Evolutionary conservation across 805 yeast genomes (phyloP), one percentile per base, ranked within the genome.

Genomic region (Suhomyces sp.): DNA sequence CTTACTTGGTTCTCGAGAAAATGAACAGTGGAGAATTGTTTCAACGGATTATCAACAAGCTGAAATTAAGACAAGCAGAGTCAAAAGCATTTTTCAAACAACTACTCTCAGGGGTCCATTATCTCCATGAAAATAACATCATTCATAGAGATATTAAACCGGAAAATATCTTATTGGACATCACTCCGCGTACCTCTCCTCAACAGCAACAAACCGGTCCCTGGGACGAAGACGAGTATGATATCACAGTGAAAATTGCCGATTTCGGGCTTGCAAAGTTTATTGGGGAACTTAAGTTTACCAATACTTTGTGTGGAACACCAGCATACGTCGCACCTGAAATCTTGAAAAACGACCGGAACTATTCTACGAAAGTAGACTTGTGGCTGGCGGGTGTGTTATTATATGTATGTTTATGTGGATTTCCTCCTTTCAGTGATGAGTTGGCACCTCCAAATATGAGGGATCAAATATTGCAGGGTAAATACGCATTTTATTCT

Each of bases 271-370:
- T 77, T 26, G 82, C 82, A 3, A 77, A 77, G 53, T 75, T 76
- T 44, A 73, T 84, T 28, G 91, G 91, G 5, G 88, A 82, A 47
- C 60, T 77, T 43, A 76, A 79, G 41, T 83, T 83, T 52, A 83
- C 95, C 7, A 79, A 79, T 47, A 85, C 95, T 0, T 58, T 85
- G 25, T 85, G 95, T 60, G 95, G 95, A 2, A 85, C 95, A 0
- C 95, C 95, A 0, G 88, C 91, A 0, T 85, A 85, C 51, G 93
- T 85, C 13, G 93, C 93, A 0, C 95, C 95, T 0, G 95, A 85
- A 50, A 83, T 85, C 5, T 49, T 77, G 19, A 66, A 56, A 11
- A 78, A 79, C 56, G 62, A 66, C 25, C 56, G 81, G 20, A 68
- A 71, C 45, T 85, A 85, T 48, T 72, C 84, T 21, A 81, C 83